Conservation (phyloP, 1,284 basidiomycete species). For the Tilletia indica region DNA sequence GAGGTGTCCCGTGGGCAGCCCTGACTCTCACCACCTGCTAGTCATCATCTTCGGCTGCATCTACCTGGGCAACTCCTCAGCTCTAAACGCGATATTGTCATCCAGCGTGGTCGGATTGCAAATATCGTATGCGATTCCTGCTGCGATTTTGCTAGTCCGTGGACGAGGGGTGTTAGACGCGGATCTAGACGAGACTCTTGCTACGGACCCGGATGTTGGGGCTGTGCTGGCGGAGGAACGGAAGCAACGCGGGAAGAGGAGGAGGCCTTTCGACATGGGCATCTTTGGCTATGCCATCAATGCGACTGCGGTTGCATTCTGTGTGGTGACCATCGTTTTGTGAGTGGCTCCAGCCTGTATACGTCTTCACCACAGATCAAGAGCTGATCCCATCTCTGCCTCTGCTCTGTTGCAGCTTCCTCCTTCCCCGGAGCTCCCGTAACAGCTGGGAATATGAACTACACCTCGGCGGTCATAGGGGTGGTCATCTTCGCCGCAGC, state of each 20-base stretch:
- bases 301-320: constrained; percentile 57
- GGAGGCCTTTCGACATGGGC: constrained; percentile 30
- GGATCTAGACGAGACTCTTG: constrained; percentile 20
- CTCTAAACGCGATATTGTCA: constrained; percentile 60
- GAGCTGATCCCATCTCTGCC: not conserved
- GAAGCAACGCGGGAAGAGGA: not conserved
- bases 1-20: constrained; percentile 50
- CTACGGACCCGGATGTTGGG: constrained; percentile 44
- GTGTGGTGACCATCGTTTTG: constrained; percentile 58
- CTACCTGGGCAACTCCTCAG: constrained; percentile 63
- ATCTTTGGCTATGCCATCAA: constrained; percentile 54
- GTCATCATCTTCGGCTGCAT: constrained; percentile 45
- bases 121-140: constrained; percentile 58
- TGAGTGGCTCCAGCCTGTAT: not conserved
- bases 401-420: constrained; percentile 48
- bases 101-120: constrained; percentile 59
- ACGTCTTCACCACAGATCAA: no score
- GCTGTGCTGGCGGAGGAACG: constrained; percentile 1
- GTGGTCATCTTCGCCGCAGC: constrained; percentile 32
- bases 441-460: constrained; percentile 58
- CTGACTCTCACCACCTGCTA: constrained; percentile 65
- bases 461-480: constrained; percentile 53
- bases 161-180: constrained; percentile 56
- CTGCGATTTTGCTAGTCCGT: constrained; percentile 57
- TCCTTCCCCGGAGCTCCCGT: constrained; percentile 60